A percentile compares a stretch with the other conserved stretches of the same genome.
These are phyloP conservation scores for Mycosarcoma maydis DNA, from an alignment of 1,284 basidiomycete genomes.

Conservation along the genomic window DNA sequence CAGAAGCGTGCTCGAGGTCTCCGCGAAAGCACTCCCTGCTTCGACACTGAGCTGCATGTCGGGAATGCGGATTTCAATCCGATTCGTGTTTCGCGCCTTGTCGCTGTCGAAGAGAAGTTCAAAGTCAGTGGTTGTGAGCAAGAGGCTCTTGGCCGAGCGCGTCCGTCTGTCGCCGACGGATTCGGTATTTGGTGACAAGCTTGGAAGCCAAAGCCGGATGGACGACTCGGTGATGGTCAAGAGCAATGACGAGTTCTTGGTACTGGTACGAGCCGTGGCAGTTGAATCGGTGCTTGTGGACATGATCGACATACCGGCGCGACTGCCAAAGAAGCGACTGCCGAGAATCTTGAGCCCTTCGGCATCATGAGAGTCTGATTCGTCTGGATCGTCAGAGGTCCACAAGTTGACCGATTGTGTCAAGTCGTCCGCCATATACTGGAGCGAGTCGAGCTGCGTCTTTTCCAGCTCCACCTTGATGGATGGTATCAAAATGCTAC, in stretches of 20 bases:
- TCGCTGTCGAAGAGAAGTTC: constrained; percentile 34
- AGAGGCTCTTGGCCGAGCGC: constrained; percentile 20
- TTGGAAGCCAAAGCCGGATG: constrained; percentile 31
- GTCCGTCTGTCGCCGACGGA: background rate
- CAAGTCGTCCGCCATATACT: constrained; percentile 56
- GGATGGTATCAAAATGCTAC: constrained; percentile 27
- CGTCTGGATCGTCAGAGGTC: constrained; percentile 24
- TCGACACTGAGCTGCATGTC: constrained; percentile 27
- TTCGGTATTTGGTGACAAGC: background rate
- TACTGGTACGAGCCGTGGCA: constrained; percentile 19
- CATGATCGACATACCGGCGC: constrained; percentile 41
- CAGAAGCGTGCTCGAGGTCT: constrained; percentile 17
- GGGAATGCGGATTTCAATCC: constrained; percentile 27
- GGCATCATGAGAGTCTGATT: constrained; percentile 20
- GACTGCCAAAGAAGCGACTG: constrained; percentile 54
- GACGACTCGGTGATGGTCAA: constrained; percentile 28
- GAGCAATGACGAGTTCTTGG: constrained; percentile 24
- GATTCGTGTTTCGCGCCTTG: constrained; percentile 30
- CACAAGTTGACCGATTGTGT: constrained; percentile 40
- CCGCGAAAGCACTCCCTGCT: constrained; percentile 3
- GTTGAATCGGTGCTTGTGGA: constrained; percentile 49
- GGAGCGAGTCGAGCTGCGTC: constrained; percentile 47
- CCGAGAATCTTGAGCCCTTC: constrained; percentile 53
- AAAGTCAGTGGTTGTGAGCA: constrained; percentile 25
- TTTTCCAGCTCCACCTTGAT: constrained; percentile 42